Evolutionary conservation across 257 asterid species (phyloP).

Genomic region (Solanum arcanum): DNA sequence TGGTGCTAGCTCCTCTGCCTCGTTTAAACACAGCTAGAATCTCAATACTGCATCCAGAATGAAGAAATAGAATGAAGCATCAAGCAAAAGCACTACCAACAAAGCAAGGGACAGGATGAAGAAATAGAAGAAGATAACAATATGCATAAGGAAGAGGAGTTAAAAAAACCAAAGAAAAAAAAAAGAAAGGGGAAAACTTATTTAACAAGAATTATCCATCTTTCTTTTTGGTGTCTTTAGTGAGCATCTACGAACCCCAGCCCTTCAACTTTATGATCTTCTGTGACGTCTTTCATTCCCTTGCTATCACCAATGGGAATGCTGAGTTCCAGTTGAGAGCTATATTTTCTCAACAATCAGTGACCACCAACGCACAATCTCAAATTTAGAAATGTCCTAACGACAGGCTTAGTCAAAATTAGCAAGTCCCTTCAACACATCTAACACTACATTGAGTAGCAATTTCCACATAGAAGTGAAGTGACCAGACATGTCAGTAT

Average conservation of each 20-base stretch:
- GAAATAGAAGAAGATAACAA: not conserved
- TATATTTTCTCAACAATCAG: not conserved
- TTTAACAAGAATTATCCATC: not conserved
- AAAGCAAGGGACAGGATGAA: not conserved
- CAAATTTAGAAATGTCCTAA: not conserved
- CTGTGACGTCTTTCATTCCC: not conserved
- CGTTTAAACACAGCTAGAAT: conserved; percentile 78
- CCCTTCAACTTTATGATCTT: not conserved
- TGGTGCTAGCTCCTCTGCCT: conserved; percentile 25
- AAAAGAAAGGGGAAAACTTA: not conserved
- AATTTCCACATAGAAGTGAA: not conserved
- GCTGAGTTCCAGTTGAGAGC: not conserved
- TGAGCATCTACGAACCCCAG: not conserved
- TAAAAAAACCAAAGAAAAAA: not conserved
- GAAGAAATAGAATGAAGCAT: not conserved
- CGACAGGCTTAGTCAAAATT: not conserved
- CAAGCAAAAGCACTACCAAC: not conserved
- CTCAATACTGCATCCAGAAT: conserved; percentile 60
- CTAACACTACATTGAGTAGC: not conserved
- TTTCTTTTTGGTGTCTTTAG: not conserved
- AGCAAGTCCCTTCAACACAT: not conserved
- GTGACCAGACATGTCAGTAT: not conserved
- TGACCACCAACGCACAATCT: not conserved
- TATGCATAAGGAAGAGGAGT: not conserved
- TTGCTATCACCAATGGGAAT: not conserved